phyloP scores from a whole-genome alignment of 345 rosid species.

The Boechera stricta region DNA sequence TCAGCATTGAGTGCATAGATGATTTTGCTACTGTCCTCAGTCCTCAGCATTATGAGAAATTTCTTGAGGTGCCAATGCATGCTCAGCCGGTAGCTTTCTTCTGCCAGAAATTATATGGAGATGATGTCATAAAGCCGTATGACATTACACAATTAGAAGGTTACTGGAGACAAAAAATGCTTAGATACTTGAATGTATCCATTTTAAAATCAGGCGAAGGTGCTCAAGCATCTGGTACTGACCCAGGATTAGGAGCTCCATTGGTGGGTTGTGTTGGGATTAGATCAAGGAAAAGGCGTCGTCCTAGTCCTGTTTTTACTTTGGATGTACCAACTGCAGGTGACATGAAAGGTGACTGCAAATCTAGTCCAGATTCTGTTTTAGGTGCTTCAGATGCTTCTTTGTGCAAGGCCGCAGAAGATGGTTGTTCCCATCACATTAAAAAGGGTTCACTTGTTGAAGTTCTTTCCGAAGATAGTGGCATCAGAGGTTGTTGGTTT shows the following conservation, averaged over 20 bases:
- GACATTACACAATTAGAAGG: slow-evolving; percentile 72
- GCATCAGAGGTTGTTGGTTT: slow-evolving; percentile 89
- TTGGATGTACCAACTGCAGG: slow-evolving; percentile 12
- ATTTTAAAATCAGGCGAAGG: slow-evolving; percentile 34
- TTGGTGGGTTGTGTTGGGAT: slow-evolving; percentile 43
- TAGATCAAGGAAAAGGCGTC: slow-evolving; percentile 60
- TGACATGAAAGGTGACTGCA: slow-evolving; percentile 39
- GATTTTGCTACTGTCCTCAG: slow-evolving; percentile 83
- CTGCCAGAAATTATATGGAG: slow-evolving; percentile 65
- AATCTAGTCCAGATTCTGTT: slow-evolving; percentile 34
- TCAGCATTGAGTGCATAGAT: slow-evolving; percentile 85
- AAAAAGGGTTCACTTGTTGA: slow-evolving; percentile 70
- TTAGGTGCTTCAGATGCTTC: slow-evolving; percentile 36
- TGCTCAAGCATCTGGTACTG: slow-evolving; percentile 35
- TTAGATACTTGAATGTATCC: slow-evolving; percentile 46
- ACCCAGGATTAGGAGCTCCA: slow-evolving; percentile 33
- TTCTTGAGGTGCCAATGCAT: slow-evolving; percentile 45
- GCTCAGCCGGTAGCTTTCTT: slow-evolving; percentile 56
- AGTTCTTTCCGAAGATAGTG: slow-evolving; percentile 83
- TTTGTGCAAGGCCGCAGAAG: slow-evolving; percentile 32
- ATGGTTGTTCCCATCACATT: slow-evolving; percentile 36
- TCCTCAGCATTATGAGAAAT: slow-evolving; percentile 69
- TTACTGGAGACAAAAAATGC: slow-evolving; percentile 77
- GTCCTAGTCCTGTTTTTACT: slow-evolving; percentile 38
- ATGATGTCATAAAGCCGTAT: slow-evolving; percentile 65